phyloP scores from a whole-genome alignment of 1,139 yeast species.

The Suhomyces bokatorum region DNA sequence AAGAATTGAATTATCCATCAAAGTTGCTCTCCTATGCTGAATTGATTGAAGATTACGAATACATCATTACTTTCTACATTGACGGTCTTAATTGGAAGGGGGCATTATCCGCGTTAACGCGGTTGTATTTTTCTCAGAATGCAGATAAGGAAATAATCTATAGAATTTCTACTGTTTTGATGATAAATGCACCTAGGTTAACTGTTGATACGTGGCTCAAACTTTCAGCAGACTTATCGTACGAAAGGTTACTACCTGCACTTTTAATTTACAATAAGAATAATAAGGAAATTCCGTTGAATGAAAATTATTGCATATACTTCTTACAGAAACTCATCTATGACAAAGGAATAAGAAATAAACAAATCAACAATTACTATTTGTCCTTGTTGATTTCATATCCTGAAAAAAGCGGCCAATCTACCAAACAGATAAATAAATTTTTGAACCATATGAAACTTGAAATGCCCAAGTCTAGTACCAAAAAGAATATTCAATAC shows the following conservation, averaged over 20 bases:
- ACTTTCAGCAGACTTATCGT: slow-evolving; percentile 45
- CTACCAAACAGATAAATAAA: slow-evolving; percentile 29
- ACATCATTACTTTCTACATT: slow-evolving; percentile 69
- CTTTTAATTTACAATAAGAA: slow-evolving; percentile 64
- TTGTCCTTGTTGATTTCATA: slow-evolving; percentile 70
- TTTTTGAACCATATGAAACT: slow-evolving; percentile 30
- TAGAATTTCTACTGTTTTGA: slow-evolving; percentile 63
- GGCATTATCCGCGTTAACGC: slow-evolving; percentile 58
- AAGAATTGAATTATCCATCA: slow-evolving; percentile 61
- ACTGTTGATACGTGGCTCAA: slow-evolving; percentile 84
- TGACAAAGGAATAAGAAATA: slow-evolving; percentile 48
- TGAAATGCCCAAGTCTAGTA: slow-evolving; percentile 14
- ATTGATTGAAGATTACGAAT: slow-evolving; percentile 64
- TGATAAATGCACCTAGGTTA: slow-evolving; percentile 65
- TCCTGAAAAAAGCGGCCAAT: slow-evolving; percentile 38
- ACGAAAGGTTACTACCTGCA: slow-evolving; percentile 71
- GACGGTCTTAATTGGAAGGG: slow-evolving; percentile 71
- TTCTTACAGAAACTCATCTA: slow-evolving; percentile 63
- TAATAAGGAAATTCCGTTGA: slow-evolving; percentile 27
- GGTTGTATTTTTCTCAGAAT: slow-evolving; percentile 41
- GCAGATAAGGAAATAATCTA: slow-evolving; percentile 48
- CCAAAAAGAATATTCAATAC: slow-evolving; percentile 29
- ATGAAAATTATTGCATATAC: slow-evolving; percentile 62
- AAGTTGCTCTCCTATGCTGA: slow-evolving; percentile 72
- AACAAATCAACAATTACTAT: slow-evolving; percentile 67